A percentile compares a stretch with the other conserved stretches of the same genome.
Conservation (phyloP, 345 rosid species). For the Hibiscus tridactylites region DNA sequence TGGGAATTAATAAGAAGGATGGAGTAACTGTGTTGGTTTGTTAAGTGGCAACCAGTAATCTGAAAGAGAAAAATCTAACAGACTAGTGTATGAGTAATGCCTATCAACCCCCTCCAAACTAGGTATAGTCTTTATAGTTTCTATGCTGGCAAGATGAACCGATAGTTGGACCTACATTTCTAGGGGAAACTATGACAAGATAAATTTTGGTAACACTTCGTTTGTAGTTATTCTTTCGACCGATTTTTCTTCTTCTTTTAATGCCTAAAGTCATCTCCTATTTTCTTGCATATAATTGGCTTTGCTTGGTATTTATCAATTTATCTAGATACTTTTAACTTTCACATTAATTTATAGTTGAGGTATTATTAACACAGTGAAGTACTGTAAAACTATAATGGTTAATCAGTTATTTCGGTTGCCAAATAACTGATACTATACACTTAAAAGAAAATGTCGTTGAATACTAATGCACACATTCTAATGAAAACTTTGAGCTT, state of each 20-base stretch:
- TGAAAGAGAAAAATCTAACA: background rate
- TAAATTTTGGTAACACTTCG: background rate
- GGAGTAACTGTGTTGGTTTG: background rate
- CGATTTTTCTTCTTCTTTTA: background rate
- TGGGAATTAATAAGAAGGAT: background rate
- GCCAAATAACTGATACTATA: background rate
- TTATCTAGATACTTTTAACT: background rate
- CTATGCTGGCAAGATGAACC: background rate
- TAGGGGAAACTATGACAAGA: background rate
- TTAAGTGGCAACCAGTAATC: background rate
- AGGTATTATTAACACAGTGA: background rate
- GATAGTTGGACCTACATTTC: background rate
- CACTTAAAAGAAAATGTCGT: background rate
- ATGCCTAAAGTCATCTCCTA: background rate
- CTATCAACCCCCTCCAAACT: background rate
- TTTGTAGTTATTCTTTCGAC: background rate
- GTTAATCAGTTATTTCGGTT: background rate
- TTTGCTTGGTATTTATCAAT: background rate
- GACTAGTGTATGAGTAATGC: background rate
- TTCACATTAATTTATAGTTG: background rate
- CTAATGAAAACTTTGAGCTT: background rate
- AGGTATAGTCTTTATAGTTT: conserved; percentile 3
- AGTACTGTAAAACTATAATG: background rate
- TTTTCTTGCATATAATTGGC: background rate
- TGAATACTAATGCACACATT: background rate